Evolutionary conservation across 2,329 filamentous ascomycete species (phyloP), one percentile per base, ranked within the genome.

Genomic region (Nothopassalora personata): DNA sequence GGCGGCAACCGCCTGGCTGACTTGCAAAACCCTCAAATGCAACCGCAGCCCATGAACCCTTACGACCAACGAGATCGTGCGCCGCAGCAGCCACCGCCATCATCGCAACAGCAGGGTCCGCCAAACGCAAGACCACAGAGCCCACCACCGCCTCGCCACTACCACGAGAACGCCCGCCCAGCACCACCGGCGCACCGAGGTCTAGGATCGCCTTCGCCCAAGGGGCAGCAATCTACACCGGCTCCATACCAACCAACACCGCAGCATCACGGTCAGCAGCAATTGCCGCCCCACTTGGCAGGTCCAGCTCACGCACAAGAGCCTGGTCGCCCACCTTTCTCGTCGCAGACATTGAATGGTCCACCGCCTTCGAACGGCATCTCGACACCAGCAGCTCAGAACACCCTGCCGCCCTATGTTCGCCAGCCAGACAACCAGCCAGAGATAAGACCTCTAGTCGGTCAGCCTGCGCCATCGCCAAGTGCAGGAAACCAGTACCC

Each of bases 381-480:
- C 67, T 77, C 82, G 6, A 82, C 82, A 49, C 73, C 72, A 9
- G 71, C 72, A 30, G 76, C 75, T 50, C 77, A 78, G 56, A 75
- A 75, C 30, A 74, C 76, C 18, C 76, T 91, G 67, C 87, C 90
- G 67, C 84, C 87, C 18, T 96, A 93, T 77, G 85, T 87, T 15
- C 65, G 70, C 5, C 69, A 67, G 59, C 61, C 48, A 39, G 63
- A 70, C 95, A 89, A 72, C 90, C 92, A 60, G 85, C 90, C 88
- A 53, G 93, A 97, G 65, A 86, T 91, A 50, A 85, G 91, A 54
- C 88, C 89, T 1, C 82, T 94, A 63, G 84, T 93, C 65, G 92
- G 96, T 65, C 90, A 86, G 60, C 89, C 92, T 75, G 85, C 65
- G 28, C 68, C 90, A n/a, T 97, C 93, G n/a, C 92, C 92, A 10